phyloP scores from a whole-genome alignment of 345 rosid genomes.

The Eucalyptus victrix region DNA sequence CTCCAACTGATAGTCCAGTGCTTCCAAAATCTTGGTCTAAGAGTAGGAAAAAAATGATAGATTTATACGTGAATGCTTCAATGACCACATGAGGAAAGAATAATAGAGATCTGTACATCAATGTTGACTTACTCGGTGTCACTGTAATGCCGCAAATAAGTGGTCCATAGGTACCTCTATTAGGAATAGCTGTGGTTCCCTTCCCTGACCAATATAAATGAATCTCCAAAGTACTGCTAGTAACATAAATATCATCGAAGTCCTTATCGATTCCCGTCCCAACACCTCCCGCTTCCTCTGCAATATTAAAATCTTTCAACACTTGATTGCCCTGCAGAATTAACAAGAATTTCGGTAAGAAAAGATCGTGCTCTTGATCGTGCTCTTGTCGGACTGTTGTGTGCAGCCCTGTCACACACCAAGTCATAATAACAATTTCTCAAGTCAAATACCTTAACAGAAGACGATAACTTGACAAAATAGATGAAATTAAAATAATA shows the following conservation, averaged over 20 bases:
- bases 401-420: not conserved
- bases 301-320: conserved; percentile 46
- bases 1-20: conserved; percentile 48
- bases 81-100: not conserved
- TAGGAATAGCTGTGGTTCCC: conserved; percentile 69
- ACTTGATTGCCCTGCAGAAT: conserved; percentile 39
- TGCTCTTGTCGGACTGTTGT: not conserved
- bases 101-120: not conserved
- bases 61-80: not conserved
- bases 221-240: conserved; percentile 63
- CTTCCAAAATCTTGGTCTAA: conserved; percentile 58
- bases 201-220: conserved; percentile 73
- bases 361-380: not conserved
- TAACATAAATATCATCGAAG: conserved; percentile 24
- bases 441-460: not conserved
- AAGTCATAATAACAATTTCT: not conserved
- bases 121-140: conserved; percentile 51
- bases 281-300: conserved; percentile 62
- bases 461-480: not conserved
- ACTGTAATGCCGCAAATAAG: conserved; percentile 73
- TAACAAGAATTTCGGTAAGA: not conserved
- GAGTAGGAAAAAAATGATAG: not conserved
- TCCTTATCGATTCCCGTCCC: conserved; percentile 11
- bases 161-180: conserved; percentile 68
- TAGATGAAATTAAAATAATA: not conserved